Evolutionary conservation across 192 early-diverging fungal species (phyloP), one percentile per base, ranked within the genome.

Genomic region (Coemansia sp.): DNA sequence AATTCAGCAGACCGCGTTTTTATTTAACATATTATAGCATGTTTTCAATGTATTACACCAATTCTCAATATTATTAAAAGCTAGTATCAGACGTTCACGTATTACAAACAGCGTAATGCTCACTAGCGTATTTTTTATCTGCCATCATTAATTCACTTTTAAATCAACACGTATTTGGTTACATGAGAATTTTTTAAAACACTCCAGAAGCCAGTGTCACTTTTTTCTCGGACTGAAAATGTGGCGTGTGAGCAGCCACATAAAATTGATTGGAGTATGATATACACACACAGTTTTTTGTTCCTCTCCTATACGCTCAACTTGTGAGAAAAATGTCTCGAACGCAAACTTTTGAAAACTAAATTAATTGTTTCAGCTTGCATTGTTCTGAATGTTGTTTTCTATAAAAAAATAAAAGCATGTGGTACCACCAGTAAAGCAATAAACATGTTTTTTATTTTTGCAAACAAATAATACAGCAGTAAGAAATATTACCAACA

Each of bases 231-330:
- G 17, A 5, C 56, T 58, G 20, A 25, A 30, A 48, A 48, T 25
- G 59, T 60, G 59, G 59, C 59, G 59, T 60, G 59, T 60, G 59
- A 60, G 22, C 40, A 45, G 59, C 59, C 59, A 60, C 59, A 45
- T 38, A 38, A 38, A 6, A 38, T 38, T 38, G 36, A 12, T 38
- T 38, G 5, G 36, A 10, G 22, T 51, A n/a, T 51, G 49, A 51
- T 51, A 51, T 38, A 38, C 36, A 38, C 11, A 10, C 36, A 38
- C 36, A 38, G 50, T 17, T 51, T 51, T 51, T 51, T 51, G 7
- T 2, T 22, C 17, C 22, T 51, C 11, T 51, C 45, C 45, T 25
- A 10, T n/a, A 51, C 50, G 2, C 17, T 7, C 6, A 17, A 3
- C 50, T 51, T 17, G 50, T 25, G 36, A 38, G 36, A 38, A 1